These are phyloP conservation scores for Kodamaea kaohsiungensis DNA, from an alignment of 805 yeast species.

Conservation along the genomic window DNA sequence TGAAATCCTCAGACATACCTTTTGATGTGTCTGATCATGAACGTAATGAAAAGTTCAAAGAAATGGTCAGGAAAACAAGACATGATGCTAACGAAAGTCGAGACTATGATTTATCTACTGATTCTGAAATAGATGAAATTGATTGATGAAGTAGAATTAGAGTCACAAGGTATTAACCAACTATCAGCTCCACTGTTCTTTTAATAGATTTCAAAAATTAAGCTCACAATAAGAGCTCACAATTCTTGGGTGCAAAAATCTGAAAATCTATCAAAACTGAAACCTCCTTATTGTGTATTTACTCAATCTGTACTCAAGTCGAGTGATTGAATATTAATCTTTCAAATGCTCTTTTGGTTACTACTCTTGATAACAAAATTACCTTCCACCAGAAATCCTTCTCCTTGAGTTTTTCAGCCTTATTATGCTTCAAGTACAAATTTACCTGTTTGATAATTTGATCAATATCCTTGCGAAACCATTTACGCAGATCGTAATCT, in stretches of 20 bases:
- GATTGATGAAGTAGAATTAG: slow-evolving; percentile 7
- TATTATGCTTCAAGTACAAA: neutral
- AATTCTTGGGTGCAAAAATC: neutral
- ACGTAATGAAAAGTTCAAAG: slow-evolving; percentile 17
- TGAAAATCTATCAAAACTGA: neutral
- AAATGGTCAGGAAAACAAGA: slow-evolving; percentile 13
- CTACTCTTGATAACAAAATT: slow-evolving; percentile 3
- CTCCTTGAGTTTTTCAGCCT: neutral
- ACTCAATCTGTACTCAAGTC: neutral
- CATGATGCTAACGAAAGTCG: slow-evolving; percentile 10
- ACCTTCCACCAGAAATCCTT: neutral
- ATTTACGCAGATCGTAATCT: slow-evolving; percentile 16
- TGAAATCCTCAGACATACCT: neutral
- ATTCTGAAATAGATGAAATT: slow-evolving; percentile 19
- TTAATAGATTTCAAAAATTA: neutral
- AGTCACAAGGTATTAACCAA: too few species aligned
- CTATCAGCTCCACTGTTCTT: too few species aligned
- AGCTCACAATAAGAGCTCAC: neutral
- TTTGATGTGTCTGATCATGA: slow-evolving; percentile 25
- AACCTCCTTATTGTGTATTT: neutral
- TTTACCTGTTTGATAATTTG: neutral
- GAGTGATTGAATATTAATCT: neutral
- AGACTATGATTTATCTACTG: slow-evolving; percentile 17
- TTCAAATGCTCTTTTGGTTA: slow-evolving; percentile 2
- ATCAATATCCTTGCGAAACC: slow-evolving; percentile 11